Evolutionary conservation across 177 flowering plant species (phyloP), one percentile per base, ranked within the genome.

Genomic region (Vitis hybrid): DNA sequence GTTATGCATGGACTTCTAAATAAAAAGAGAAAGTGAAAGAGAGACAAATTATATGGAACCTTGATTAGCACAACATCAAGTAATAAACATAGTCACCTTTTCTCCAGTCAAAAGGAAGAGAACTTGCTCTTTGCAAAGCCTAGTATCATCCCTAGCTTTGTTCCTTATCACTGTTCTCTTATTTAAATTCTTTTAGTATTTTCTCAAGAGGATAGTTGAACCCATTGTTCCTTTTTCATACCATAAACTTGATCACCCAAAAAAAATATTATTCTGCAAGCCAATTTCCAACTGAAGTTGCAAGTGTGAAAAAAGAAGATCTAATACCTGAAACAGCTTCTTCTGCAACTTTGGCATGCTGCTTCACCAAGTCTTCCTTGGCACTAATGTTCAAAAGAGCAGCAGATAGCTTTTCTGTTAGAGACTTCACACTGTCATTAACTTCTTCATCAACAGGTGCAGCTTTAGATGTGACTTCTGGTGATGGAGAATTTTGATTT

Each of bases 311-410:
- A 27, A 63, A 60, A 1, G 64, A 50, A 15, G 59, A 60, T 52
- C 10, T 35, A 35, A 67, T 77, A 89, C 96, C 96, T 77, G 91
- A 78, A 30, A 91, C 90, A 68, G 95, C 95, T 81, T 90, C 94
- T 79, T 90, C 92, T 51, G 94, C 91, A 79, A 90, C 94, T 80
- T 85, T 88, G 32, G 89, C 85, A 80, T 90, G 92, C 72, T 90
- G 91, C 72, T 87, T 88, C 15, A 83, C 92, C 55, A 85, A 70
- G 40, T 80, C 81, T 19, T 88, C 94, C 80, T 90, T 86, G n/a
- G 80, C 74, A 67, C 78, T 81, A 60, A 85, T 74, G 75, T 86
- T 87, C 40, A 85, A 64, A 30, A 83, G 76, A 52, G 91, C 86
- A 64, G 79, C 78, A 30, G 85, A 77, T n/a, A 89, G 79, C 68